phyloP scores from a whole-genome alignment of 352 stramenopile species.

The Phytophthora lateralis region DNA sequence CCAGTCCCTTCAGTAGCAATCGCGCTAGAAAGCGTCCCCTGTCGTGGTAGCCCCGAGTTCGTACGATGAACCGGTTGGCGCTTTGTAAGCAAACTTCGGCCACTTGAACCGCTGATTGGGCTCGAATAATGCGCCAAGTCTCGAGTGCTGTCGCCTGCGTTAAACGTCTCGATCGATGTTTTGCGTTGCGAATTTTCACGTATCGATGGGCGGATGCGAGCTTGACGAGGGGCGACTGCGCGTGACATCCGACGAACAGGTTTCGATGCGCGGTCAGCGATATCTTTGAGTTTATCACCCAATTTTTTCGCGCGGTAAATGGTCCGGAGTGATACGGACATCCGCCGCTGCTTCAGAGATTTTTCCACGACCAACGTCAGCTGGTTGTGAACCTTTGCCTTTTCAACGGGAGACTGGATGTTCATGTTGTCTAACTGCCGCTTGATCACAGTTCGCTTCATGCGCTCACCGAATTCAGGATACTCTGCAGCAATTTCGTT shows the following conservation, averaged over 20 bases:
- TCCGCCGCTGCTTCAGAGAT: slow-evolving; percentile 71
- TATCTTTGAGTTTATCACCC: slow-evolving; percentile 84
- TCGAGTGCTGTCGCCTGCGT: slow-evolving; percentile 25
- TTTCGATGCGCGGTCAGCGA: slow-evolving; percentile 61
- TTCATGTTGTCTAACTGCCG: slow-evolving; percentile 87
- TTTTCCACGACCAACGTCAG: slow-evolving; percentile 82
- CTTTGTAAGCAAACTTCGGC: slow-evolving; percentile 22
- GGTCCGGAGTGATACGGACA: slow-evolving; percentile 74
- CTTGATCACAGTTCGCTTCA: slow-evolving; percentile 86
- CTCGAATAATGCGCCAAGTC: slow-evolving; percentile 35
- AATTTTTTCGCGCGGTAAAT: slow-evolving; percentile 85
- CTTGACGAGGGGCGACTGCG: slow-evolving; percentile 16
- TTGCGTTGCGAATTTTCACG: slow-evolving; percentile 22
- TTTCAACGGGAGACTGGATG: slow-evolving; percentile 71
- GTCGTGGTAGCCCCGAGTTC: slow-evolving; percentile 11
- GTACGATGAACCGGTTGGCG: slow-evolving; percentile 4
- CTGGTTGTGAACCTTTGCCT: slow-evolving; percentile 80
- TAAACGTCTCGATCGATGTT: slow-evolving; percentile 7
- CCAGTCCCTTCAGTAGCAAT: slow-evolving; percentile 1
- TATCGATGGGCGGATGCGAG: slow-evolving; percentile 25
- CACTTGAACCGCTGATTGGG: slow-evolving; percentile 10
- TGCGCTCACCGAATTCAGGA: slow-evolving; percentile 77
- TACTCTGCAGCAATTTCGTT: slow-evolving; percentile 85
- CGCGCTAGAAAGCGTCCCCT: slow-evolving; percentile 5
- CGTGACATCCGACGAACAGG: slow-evolving; percentile 33